Base-by-base conservation (phyloP, 495 filamentous ascomycete genomes). In the Schizothecium vesticola region DNA sequence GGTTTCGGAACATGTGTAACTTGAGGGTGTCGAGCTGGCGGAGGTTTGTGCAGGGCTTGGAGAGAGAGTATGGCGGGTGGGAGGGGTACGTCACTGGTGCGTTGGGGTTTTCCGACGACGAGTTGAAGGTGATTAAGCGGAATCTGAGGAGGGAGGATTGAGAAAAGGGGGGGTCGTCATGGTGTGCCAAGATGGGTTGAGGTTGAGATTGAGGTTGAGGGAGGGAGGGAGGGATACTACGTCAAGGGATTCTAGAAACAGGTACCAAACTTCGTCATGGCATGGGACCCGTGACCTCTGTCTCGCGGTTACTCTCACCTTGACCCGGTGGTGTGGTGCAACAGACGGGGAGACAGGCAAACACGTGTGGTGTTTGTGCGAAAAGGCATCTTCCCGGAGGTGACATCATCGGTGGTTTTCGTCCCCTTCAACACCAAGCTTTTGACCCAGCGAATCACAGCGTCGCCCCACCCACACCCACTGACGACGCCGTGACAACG, bases 11-110 rank as follows among this genome's bases (percentile, higher is more conserved):
- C 66, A 56, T 83, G n/a, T 64, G 73, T 64, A 79, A 65, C 28
- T 59, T 83, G 66, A 72, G 70, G 51, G 67, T 66, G 23, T 69
- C 72, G 24, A 75, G 74, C 67, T 84, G 80, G 81, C 58, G 64
- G n/a, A 77, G 80, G 0, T 84, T 83, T 57, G 71, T 76, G 16
- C 70, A 70, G 26, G 80, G 68, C 9, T 72, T 80, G 3, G 70
- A 80, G 59, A 63, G 74, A 36, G 72, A 76, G 24, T 77, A 80
- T 43, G 81, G 80, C 25, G 80, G 82, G 4, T 83, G 81, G 64
- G 79, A 83, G 58, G 71, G 73, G 10, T 84, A 84, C 63, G 74
- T 82, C 36, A 77, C 67, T 9, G 67, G 74, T 7, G 68, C 68
- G 23, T 70, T 84, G 25, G 80, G 81, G 3, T 80, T 85, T 56